Conservation (phyloP, 1,139 yeast species). For the Arxiozyma telluris region DNA sequence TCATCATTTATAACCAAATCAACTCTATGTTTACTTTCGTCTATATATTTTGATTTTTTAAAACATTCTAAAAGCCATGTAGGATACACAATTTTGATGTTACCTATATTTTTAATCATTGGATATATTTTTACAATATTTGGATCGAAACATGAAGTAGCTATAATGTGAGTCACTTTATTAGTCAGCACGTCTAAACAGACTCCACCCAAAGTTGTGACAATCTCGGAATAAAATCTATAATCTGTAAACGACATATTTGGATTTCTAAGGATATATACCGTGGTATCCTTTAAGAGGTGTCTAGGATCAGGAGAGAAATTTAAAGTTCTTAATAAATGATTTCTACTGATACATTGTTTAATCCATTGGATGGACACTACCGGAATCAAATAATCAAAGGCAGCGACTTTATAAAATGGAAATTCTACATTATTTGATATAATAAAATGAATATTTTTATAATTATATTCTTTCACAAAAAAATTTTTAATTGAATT, state of each 20-base stretch:
- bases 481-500: conserved; percentile 30
- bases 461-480: conserved; percentile 7
- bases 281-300: conserved; percentile 51
- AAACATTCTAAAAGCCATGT: conserved; percentile 72
- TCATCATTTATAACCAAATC: background rate
- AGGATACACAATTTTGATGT: conserved; percentile 60
- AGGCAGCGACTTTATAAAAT: conserved; percentile 42
- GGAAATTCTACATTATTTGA: conserved; percentile 47
- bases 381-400: conserved; percentile 55
- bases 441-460: conserved; percentile 42
- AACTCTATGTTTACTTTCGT: conserved; percentile 46
- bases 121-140: conserved; percentile 29
- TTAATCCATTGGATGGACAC: conserved; percentile 58
- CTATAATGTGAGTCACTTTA: conserved; percentile 70
- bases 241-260: conserved; percentile 37
- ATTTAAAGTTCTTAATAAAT: conserved; percentile 40
- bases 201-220: conserved; percentile 76
- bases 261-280: conserved; percentile 61
- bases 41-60: conserved; percentile 41
- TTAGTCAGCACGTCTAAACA: conserved; percentile 57
- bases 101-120: conserved; percentile 27
- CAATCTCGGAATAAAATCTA: conserved; percentile 47
- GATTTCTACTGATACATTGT: conserved; percentile 39
- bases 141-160: conserved; percentile 43
- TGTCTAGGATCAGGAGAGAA: conserved; percentile 61